Evolutionary conservation across 257 asterid species (phyloP).

Genomic region (Solanum chaucha): DNA sequence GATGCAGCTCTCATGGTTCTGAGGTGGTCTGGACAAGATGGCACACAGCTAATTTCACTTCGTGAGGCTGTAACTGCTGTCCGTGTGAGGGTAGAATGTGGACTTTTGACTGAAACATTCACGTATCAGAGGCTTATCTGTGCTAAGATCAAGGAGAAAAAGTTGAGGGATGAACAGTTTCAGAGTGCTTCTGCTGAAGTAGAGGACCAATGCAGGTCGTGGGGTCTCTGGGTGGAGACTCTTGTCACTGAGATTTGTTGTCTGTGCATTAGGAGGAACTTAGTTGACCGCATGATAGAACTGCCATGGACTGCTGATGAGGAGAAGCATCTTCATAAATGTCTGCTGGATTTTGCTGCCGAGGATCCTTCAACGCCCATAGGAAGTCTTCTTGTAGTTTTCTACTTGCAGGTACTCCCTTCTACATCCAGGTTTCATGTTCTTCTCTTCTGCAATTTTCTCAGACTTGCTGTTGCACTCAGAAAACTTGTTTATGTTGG

Average conservation of each 20-base stretch:
- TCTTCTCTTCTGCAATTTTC: background rate
- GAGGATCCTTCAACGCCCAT: constrained; percentile 54
- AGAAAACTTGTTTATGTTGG: background rate
- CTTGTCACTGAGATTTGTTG: constrained; percentile 79
- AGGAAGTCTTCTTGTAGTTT: constrained; percentile 96
- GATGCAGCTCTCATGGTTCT: constrained; percentile 90
- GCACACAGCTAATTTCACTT: constrained; percentile 47
- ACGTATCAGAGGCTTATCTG: constrained; percentile 78
- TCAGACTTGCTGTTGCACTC: background rate
- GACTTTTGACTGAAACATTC: constrained; percentile 90
- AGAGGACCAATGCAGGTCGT: constrained; percentile 32
- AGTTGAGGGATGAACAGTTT: constrained; percentile 20
- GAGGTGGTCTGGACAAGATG: constrained; percentile 88
- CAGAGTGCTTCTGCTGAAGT: constrained; percentile 22
- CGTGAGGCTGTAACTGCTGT: constrained; percentile 81
- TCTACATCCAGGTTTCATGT: background rate
- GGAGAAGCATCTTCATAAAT: constrained; percentile 80
- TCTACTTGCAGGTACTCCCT: constrained; percentile 71
- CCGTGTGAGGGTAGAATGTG: constrained; percentile 85
- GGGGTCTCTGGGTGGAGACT: constrained; percentile 66
- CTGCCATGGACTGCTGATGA: constrained; percentile 90
- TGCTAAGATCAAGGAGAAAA: constrained; percentile 54
- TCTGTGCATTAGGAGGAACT: constrained; percentile 70
- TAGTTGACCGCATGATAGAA: constrained; percentile 83
- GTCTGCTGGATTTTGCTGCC: constrained; percentile 55